These are phyloP conservation scores for Senecio squalidus DNA, from an alignment of 140 eudicot genomes.

Conservation along the genomic window DNA sequence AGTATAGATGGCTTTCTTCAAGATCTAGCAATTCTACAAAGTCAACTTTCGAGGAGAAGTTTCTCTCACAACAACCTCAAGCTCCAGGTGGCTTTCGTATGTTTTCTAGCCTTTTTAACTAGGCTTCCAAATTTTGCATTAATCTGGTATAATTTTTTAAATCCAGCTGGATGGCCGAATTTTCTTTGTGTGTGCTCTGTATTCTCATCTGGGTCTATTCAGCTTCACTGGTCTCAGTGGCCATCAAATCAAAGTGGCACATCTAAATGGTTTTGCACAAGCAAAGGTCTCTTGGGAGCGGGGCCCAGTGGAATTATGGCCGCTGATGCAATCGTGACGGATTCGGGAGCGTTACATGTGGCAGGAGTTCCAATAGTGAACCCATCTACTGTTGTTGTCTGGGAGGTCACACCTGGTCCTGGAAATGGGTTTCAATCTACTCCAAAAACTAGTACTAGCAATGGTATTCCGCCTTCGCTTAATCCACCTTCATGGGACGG, in stretches of 20 bases:
- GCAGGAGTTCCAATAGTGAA: constrained; percentile 99
- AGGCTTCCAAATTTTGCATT: neutral
- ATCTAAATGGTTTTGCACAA: constrained; percentile 93
- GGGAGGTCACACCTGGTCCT: constrained; percentile 98
- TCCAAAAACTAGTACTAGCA: constrained; percentile 58
- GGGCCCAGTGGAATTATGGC: constrained; percentile 99
- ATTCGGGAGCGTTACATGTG: constrained; percentile 93
- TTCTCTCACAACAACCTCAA: constrained; percentile 85
- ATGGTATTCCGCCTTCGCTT: constrained; percentile 79
- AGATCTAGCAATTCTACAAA: constrained; percentile 56
- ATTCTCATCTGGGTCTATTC: constrained; percentile 95
- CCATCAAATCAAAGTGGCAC: constrained; percentile 55
- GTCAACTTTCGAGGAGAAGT: constrained; percentile 91
- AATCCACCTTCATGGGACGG: constrained; percentile 91
- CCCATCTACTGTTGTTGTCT: constrained; percentile 96
- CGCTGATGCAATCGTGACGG: constrained; percentile 97
- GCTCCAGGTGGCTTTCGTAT: constrained; percentile 42
- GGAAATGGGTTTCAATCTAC: constrained; percentile 94
- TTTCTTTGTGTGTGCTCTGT: constrained; percentile 97
- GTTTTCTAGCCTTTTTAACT: neutral
- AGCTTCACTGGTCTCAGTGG: constrained; percentile 97
- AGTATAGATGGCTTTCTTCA: constrained; percentile 99
- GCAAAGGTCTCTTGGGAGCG: constrained; percentile 96
- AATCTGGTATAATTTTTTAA: neutral
- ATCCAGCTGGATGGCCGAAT: constrained; percentile 99